Evolutionary conservation across 2,329 filamentous ascomycete species (phyloP).

Genomic region (Nemania sp.): DNA sequence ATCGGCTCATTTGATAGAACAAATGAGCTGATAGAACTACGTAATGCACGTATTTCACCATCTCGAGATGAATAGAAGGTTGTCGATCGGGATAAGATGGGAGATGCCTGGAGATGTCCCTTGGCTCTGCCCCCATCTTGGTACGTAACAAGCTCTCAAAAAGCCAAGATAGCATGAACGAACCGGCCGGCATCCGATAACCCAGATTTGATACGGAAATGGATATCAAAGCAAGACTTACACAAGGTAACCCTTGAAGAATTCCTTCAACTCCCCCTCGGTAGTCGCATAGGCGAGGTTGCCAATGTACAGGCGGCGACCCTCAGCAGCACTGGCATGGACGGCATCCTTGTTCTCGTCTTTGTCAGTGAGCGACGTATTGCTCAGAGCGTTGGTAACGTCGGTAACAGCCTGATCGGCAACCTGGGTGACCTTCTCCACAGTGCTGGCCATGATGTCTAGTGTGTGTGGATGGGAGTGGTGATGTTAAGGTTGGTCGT

Average conservation of each 20-base stretch:
- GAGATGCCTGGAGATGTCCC: neutral
- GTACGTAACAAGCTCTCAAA: neutral
- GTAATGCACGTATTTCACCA: neutral
- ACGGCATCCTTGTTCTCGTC: constrained; percentile 81
- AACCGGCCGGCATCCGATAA: neutral
- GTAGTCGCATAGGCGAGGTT: constrained; percentile 99
- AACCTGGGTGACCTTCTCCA: constrained; percentile 75
- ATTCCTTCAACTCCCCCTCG: constrained; percentile 99
- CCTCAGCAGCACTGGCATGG: constrained; percentile 96
- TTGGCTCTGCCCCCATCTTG: neutral
- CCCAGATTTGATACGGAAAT: neutral
- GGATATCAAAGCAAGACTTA: constrained; percentile 67
- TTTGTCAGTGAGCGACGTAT: constrained; percentile 74
- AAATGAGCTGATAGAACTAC: too few relatives aligned
- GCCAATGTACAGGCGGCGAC: constrained; percentile 99
- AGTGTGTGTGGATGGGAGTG: constrained; percentile 52
- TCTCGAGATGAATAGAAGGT: neutral
- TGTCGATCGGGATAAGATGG: neutral
- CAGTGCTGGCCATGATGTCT: constrained; percentile 85
- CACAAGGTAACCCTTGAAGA: constrained; percentile 99
- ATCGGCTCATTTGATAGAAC: neutral
- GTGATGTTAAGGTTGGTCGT: constrained; percentile 48
- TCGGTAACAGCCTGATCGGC: constrained; percentile 75
- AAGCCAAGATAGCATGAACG: neutral
- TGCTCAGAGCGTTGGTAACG: constrained; percentile 79